phyloP scores from a whole-genome alignment of 2,329 filamentous ascomycete genomes.

The Fusarium foetens region DNA sequence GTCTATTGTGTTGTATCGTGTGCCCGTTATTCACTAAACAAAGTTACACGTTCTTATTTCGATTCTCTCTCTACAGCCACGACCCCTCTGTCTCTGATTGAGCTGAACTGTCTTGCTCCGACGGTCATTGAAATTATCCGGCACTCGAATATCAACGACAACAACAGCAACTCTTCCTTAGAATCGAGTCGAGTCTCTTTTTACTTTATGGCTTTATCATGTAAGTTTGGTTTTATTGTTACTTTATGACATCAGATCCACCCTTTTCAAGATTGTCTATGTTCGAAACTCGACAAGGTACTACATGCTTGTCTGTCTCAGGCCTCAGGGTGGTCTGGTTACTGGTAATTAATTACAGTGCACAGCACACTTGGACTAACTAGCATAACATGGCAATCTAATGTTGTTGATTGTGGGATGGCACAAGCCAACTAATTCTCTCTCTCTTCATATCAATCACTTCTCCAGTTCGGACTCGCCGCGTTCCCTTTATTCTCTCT shows the following conservation, averaged over 20 bases:
- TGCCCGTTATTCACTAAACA: constrained; percentile 1
- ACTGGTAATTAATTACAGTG: constrained; percentile 26
- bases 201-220: constrained; percentile 35
- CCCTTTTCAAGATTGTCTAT: neutral
- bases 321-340: constrained; percentile 32
- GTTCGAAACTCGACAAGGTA: constrained; percentile 23
- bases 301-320: constrained; percentile 19
- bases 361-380: constrained; percentile 15
- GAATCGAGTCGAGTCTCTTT: neutral
- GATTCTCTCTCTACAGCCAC: neutral
- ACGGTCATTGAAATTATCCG: constrained; percentile 15
- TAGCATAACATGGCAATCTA: constrained; percentile 41
- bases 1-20: constrained; percentile 14
- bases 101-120: neutral
- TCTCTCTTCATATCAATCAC: constrained; percentile 12
- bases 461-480: constrained; percentile 25
- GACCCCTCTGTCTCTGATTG: constrained; percentile 14
- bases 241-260: constrained; percentile 32
- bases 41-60: constrained; percentile 22
- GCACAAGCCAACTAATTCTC: constrained; percentile 28
- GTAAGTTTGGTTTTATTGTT: constrained; percentile 24
- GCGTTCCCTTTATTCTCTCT: constrained; percentile 5
- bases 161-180: constrained; percentile 3
- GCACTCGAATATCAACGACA: constrained; percentile 5
- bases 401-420: constrained; percentile 32